Evolutionary conservation across 2,329 filamentous ascomycete species (phyloP).

Genomic region (Xylariaceae sp.): DNA sequence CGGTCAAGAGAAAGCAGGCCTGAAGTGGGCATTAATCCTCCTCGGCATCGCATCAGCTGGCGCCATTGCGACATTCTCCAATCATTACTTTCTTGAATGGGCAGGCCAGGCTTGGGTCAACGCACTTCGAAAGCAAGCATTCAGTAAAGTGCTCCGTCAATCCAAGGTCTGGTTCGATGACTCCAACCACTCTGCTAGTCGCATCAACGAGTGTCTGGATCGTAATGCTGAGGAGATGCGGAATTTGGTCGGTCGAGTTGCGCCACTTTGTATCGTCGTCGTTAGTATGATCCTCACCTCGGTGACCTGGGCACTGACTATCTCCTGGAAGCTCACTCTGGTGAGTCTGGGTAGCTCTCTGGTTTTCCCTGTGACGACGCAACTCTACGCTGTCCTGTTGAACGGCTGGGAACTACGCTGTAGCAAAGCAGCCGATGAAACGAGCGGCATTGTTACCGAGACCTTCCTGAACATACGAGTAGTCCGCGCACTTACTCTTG

Average conservation of each 20-base stretch:
- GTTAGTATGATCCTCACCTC: constrained; percentile 63
- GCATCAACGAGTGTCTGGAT: constrained; percentile 68
- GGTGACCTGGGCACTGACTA: constrained; percentile 65
- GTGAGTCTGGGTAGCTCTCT: constrained; percentile 67
- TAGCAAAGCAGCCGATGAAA: constrained; percentile 56
- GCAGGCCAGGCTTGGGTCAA: constrained; percentile 75
- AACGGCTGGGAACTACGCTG: constrained; percentile 66
- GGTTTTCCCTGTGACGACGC: constrained; percentile 60
- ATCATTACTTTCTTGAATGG: constrained; percentile 66
- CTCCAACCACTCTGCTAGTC: constrained; percentile 56
- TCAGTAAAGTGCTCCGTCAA: constrained; percentile 67
- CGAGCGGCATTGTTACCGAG: constrained; percentile 63
- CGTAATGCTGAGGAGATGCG: constrained; percentile 83
- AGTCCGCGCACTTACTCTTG: constrained; percentile 69
- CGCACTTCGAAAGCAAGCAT: constrained; percentile 59
- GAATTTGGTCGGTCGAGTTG: constrained; percentile 73
- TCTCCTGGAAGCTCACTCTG: constrained; percentile 76
- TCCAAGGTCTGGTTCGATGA: constrained; percentile 73
- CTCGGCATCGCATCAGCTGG: constrained; percentile 63
- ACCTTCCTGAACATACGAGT: constrained; percentile 74
- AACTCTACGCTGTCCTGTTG: constrained; percentile 59
- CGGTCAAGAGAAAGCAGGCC: constrained; percentile 44
- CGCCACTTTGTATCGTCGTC: constrained; percentile 63
- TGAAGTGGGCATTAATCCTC: constrained; percentile 65
- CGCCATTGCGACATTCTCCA: constrained; percentile 57